A percentile compares a stretch with the other conserved stretches of the same genome.
These are phyloP conservation scores for Coniophora puteana DNA, from an alignment of 1,284 basidiomycete species.

Conservation along the genomic window DNA sequence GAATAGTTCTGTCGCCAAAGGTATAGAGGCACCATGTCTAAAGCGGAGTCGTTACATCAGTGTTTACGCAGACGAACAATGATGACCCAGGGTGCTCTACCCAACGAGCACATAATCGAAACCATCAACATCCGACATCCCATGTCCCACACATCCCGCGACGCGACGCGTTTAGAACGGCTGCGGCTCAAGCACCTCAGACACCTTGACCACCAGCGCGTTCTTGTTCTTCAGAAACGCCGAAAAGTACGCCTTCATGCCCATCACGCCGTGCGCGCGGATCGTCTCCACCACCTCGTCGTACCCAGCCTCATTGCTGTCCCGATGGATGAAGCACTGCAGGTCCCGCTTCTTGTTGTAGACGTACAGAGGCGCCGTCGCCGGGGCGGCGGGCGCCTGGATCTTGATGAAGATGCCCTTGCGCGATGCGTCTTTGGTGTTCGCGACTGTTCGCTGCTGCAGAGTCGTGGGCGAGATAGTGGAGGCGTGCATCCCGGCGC, in stretches of 20 bases:
- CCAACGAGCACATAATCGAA: no score
- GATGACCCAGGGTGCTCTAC: no score
- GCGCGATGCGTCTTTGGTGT: slow-evolving; percentile 17
- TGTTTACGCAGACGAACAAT: no score
- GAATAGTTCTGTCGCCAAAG: no score
- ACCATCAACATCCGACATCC: no score
- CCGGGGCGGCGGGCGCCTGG: slow-evolving; percentile 35
- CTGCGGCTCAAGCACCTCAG: slow-evolving; percentile 47
- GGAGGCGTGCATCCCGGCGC: slow-evolving; percentile 9
- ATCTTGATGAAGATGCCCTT: slow-evolving; percentile 53
- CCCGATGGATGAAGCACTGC: slow-evolving; percentile 34
- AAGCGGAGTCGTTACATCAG: no score
- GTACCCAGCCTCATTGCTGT: slow-evolving; percentile 34
- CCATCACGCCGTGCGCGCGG: slow-evolving; percentile 36
- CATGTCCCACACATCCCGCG: no score
- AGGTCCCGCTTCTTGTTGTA: slow-evolving; percentile 53
- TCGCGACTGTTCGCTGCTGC: no score
- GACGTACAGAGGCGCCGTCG: slow-evolving; percentile 29
- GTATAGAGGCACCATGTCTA: no score
- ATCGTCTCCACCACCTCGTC: slow-evolving; percentile 35
- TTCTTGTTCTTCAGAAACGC: slow-evolving; percentile 45
- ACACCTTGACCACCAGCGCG: slow-evolving; percentile 45
- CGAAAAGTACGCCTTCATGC: slow-evolving; percentile 53
- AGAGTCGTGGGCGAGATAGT: slow-evolving; percentile 32
- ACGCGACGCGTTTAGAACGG: no score